Conservation (phyloP, 495 filamentous ascomycete species). For the Polyplosphaeria fusca region DNA sequence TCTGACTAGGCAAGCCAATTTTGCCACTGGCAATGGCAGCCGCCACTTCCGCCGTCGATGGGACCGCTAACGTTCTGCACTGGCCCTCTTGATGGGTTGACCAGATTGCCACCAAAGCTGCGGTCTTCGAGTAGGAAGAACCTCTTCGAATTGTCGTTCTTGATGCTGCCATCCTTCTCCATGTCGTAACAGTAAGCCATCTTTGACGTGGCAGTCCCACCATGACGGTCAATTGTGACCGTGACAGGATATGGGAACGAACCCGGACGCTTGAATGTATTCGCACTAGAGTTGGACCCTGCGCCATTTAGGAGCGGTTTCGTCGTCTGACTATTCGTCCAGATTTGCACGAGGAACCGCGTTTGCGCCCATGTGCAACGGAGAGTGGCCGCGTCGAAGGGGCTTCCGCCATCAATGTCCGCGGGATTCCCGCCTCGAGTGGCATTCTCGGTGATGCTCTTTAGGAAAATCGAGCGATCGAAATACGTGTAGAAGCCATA, state of each 20-base stretch:
- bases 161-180: constrained; percentile 51
- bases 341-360: constrained; percentile 85
- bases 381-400: constrained; percentile 56
- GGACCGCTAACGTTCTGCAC: constrained; percentile 50
- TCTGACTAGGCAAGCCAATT: constrained; percentile 50
- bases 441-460: constrained; percentile 39
- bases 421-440: constrained; percentile 42
- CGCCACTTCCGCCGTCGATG: constrained; percentile 68
- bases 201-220: constrained; percentile 61
- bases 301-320: constrained; percentile 20
- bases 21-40: constrained; percentile 70
- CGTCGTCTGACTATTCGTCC: constrained; percentile 54
- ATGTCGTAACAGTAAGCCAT: constrained; percentile 69
- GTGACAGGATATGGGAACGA: constrained; percentile 85
- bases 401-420: constrained; percentile 65
- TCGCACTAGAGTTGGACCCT: constrained; percentile 45
- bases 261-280: constrained; percentile 61
- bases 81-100: constrained; percentile 57
- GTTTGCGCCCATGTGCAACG: constrained; percentile 80
- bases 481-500: constrained; percentile 95
- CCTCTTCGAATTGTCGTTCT: constrained; percentile 43
- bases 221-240: constrained; percentile 76
- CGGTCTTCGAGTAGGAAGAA: constrained; percentile 59
- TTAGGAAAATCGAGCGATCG: constrained; percentile 79
- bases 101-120: constrained; percentile 54